Percentiles rank a stretch among this genome's conserved stretches.
These are phyloP conservation scores for Ogataea methanolica DNA, from an alignment of 805 yeast genomes.

Conservation along the genomic window DNA sequence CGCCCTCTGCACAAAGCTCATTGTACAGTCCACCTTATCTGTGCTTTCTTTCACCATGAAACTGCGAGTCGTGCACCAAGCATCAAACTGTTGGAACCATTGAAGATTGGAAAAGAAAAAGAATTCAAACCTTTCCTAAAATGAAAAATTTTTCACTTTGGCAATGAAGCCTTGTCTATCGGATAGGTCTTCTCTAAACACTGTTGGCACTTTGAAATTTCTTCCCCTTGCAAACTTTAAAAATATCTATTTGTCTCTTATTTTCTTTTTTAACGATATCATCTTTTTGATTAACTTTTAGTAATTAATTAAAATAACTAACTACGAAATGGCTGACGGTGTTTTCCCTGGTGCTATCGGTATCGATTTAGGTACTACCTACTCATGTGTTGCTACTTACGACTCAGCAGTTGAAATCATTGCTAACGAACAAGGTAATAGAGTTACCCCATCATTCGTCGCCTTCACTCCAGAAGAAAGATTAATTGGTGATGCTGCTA, in stretches of 20 bases:
- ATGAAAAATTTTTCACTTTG: constrained; percentile 19
- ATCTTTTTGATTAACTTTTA: constrained; percentile 1
- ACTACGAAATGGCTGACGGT: constrained; percentile 83
- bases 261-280: background rate
- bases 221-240: background rate
- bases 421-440: constrained; percentile 84
- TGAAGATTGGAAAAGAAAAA: constrained; percentile 1
- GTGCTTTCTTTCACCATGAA: no score
- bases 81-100: background rate
- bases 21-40: no score
- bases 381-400: constrained; percentile 72
- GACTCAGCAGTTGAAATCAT: constrained; percentile 73
- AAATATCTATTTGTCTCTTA: background rate
- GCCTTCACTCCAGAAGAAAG: constrained; percentile 76
- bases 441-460: constrained; percentile 79
- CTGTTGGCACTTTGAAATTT: background rate
- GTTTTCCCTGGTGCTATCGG: constrained; percentile 99
- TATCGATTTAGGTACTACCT: constrained; percentile 93
- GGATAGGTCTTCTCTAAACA: background rate
- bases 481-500: constrained; percentile 79
- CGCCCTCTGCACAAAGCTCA: no score
- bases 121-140: constrained; percentile 7
- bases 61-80: no score
- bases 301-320: constrained; percentile 3
- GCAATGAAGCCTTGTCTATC: background rate